Base-by-base conservation (phyloP, 139 green algal species). In the Trebouxia sp. region DNA sequence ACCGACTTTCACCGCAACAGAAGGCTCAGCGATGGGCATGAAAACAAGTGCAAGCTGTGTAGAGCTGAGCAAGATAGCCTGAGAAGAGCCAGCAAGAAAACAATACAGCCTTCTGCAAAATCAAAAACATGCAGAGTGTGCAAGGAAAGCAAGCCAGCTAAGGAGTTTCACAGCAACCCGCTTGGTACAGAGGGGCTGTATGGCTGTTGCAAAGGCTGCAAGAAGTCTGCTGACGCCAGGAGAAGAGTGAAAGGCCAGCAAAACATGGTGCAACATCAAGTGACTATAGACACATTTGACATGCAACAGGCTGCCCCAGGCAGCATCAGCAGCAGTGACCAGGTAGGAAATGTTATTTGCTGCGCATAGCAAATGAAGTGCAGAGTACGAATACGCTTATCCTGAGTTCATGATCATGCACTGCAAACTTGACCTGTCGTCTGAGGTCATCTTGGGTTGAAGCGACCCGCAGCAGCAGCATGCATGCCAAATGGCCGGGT, bases 121-220 rank as follows among this genome's bases (percentile, higher is more conserved):
- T 8, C 28, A 2, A 74, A 74, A 26, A 7, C n/a, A 14, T 80
- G 74, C n/a, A 80, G 47, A 45, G 39, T 30, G n/a, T 80, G 74
- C 20, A 14, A 47, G 32, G n/a, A 80, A 51, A 42, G 17, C 22
- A 80, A 80, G 74, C 45, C 43, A 65, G 41, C 41, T 30, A 38
- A 39, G 22, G 43, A 58, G 10, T 69, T 65, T 35, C 45, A 65
- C 28, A 26, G 45, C 6, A 80, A 66, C 8, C 24, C 47, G 41
- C 28, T 38, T 26, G 51, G 26, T 26, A 14, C 42, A 65, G 72
- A 79, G 38, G 41, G 45, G 41, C 42, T 79, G 42, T 20, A 79
- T 5, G 30, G 37, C 28, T 38, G 43, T 35, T 80, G 74, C 47
- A 67, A 65, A 39, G 26, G 7, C 17, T 80, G 74, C 74, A 80